Percentiles rank a stretch among this genome's conserved stretches.
Evolutionary conservation across 495 filamentous ascomycete species (phyloP).

Genomic region (Podospora didyma): DNA sequence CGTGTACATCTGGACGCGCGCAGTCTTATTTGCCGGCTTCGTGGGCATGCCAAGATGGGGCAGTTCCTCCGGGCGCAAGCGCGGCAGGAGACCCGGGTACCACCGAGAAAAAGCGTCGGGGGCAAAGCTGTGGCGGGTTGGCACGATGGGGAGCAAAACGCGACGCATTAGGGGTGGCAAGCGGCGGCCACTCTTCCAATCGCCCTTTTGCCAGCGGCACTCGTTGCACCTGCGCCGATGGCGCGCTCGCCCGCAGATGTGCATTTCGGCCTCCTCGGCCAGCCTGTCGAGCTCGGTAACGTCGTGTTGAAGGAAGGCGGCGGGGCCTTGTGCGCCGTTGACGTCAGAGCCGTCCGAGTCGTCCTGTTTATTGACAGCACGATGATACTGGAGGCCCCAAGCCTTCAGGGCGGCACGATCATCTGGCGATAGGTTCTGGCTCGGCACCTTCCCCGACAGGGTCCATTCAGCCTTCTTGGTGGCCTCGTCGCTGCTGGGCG

Average conservation of each 20-base stretch:
- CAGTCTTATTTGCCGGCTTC: neutral
- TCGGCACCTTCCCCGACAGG: constrained; percentile 1
- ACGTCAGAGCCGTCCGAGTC: too few species aligned
- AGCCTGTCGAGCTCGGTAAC: neutral
- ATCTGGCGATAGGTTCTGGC: neutral
- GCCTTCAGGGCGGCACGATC: neutral
- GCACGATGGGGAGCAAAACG: neutral
- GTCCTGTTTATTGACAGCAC: neutral
- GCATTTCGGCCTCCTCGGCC: neutral
- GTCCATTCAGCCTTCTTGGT: constrained; percentile 17
- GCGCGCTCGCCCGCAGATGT: constrained; percentile 8
- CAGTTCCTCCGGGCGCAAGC: neutral
- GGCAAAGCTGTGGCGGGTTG: neutral
- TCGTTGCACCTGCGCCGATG: constrained; percentile 13
- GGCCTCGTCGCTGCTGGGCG: constrained; percentile 15
- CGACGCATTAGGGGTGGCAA: too few species aligned
- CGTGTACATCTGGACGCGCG: neutral
- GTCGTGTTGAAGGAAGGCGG: neutral
- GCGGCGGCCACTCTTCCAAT: neutral
- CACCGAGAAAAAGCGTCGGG: neutral
- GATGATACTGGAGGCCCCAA: neutral
- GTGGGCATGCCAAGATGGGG: neutral
- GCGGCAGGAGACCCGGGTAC: neutral
- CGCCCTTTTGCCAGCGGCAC: constrained; percentile 5
- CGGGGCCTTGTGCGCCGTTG: neutral